Percentiles rank a stretch among this genome's conserved stretches.
phyloP scores from a whole-genome alignment of 768 basidiomycete species.

The Lactarius pseudohatsudake region DNA sequence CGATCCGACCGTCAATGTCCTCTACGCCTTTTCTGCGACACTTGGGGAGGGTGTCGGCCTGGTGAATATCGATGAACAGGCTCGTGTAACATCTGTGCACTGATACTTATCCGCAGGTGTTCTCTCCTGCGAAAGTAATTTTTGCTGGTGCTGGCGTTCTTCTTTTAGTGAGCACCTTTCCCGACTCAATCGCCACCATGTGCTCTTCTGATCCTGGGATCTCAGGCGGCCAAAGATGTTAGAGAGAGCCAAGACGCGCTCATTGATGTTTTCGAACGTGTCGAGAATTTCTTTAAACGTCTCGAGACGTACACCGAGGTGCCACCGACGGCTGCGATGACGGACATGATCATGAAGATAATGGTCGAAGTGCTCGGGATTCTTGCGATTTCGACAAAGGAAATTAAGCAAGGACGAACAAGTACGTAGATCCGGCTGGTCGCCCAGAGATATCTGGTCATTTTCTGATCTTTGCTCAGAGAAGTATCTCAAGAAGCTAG shows the following conservation, averaged over 20 bases:
- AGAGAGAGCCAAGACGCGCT: conserved; percentile 1
- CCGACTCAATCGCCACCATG: background rate
- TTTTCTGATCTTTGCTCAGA: too few species aligned
- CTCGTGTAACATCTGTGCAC: too few species aligned
- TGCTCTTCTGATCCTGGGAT: background rate
- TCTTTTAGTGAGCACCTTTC: background rate
- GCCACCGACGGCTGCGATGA: background rate
- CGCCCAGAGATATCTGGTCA: too few species aligned
- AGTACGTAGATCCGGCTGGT: background rate
- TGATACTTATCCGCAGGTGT: too few species aligned
- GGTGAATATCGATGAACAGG: background rate
- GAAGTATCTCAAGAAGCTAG: too few species aligned
- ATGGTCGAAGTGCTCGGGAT: background rate
- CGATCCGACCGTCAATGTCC: background rate
- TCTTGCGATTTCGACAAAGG: background rate
- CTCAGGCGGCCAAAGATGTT: background rate
- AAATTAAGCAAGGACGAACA: background rate
- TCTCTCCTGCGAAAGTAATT: background rate
- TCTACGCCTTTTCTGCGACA: background rate
- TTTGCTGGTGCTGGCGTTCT: background rate
- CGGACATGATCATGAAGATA: background rate
- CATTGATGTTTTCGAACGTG: background rate
- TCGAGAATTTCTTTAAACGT: background rate
- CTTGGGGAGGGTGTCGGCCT: background rate
- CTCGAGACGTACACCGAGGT: background rate